Base-by-base conservation (phyloP, 345 rosid genomes). In the Physaria fendleri region DNA sequence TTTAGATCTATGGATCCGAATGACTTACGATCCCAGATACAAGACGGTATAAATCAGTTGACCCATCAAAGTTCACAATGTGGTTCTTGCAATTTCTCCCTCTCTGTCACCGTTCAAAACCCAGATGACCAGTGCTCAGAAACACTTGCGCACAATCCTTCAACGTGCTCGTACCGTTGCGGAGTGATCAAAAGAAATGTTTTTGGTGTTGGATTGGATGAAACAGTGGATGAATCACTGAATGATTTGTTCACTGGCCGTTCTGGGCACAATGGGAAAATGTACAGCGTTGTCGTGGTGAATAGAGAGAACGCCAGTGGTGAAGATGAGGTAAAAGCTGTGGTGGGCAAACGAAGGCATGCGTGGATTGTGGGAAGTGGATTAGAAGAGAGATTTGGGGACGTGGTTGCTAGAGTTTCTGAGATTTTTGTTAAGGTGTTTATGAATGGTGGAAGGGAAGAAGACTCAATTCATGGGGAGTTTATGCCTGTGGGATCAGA, bases 401-500 rank as follows among this genome's bases (percentile, higher is more conserved):
- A 24, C 1, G 33, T 76, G 46, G 81, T 43, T n/a, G 76, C 34
- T 45, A 81, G 68, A 71, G 75, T 81, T 16, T 86, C 86, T 0
- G 96, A 87, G 79, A 69, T 82, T 39, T 82, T 93, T 18, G 84
- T 79, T 9, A 79, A 79, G 71, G 77, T 81, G 77, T 89, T 89
- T 79, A 77, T 74, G n/a, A 82, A 89, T 53, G 97, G 97, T 41
- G 97, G 92, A 24, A 78, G 76, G 61, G 90, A 86, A 16, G 84
- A 87, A 35, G 95, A 81, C 1, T 73, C 76, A 37, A 80, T 93
- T 64, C 85, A 69, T 37, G 85, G 78, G 37, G 99, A 85, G 81
- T 87, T 83, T 69, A 89, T 89, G 95, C 99, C 99, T 5, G 95
- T 87, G 10, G 97, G 96, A 59, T 75, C 99, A 23, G 96, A 93